These are phyloP conservation scores for Zygosaccharomyces gambellarensis DNA, from an alignment of 805 yeast genomes.

Conservation along the genomic window DNA sequence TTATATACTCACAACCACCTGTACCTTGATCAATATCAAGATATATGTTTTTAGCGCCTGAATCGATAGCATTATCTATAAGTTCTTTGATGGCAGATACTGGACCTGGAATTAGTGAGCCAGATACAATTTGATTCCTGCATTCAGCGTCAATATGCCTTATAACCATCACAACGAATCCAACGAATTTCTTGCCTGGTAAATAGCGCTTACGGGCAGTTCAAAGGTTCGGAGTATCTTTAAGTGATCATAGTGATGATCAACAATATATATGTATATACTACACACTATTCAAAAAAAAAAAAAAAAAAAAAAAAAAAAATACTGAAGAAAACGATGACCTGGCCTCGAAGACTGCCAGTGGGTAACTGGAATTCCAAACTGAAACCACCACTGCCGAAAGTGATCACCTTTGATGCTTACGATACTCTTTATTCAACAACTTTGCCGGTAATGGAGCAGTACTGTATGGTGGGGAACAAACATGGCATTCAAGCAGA, in stretches of 20 bases:
- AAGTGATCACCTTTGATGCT: conserved; percentile 59
- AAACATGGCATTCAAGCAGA: conserved; percentile 40
- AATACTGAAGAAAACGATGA: conserved; percentile 5
- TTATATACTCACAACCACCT: conserved; percentile 34
- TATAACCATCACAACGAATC: conserved; percentile 15
- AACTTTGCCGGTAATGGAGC: conserved; percentile 46
- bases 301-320: not conserved
- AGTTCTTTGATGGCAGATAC: conserved; percentile 39
- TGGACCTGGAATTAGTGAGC: conserved; percentile 36
- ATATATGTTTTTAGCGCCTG: conserved; percentile 31
- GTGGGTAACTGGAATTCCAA: conserved; percentile 10
- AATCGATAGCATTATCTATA: conserved; percentile 40
- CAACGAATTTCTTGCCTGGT: not conserved
- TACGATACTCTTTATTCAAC: conserved; percentile 64
- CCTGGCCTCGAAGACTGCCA: conserved; percentile 17
- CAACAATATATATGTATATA: not conserved
- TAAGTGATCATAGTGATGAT: not conserved
- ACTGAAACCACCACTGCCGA: conserved; percentile 33
- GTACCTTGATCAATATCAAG: conserved; percentile 39
- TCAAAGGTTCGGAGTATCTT: not conserved
- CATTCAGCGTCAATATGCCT: conserved; percentile 13
- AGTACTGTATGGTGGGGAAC: conserved; percentile 46
- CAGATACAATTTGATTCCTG: conserved; percentile 19
- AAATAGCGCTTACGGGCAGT: not conserved
- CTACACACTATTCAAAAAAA: not conserved